These are phyloP conservation scores for Amauroascus verrucosus DNA, from an alignment of 2,329 filamentous ascomycete genomes.

Conservation along the genomic window DNA sequence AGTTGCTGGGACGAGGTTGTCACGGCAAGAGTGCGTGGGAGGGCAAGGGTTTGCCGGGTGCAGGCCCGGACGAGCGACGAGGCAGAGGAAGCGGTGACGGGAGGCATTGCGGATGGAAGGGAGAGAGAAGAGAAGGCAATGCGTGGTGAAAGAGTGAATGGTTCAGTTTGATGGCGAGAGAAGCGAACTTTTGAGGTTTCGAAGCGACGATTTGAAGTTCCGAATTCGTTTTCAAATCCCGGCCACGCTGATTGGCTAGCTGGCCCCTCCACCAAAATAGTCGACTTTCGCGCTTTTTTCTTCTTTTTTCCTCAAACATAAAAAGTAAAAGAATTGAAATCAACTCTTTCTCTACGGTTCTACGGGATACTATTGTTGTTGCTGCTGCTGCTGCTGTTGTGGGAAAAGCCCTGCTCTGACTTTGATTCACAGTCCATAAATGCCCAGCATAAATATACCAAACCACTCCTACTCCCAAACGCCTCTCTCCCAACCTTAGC, in stretches of 20 bases:
- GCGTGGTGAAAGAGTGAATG: conserved; percentile 7
- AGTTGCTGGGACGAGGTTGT: conserved; percentile 33
- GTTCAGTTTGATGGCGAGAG: conserved; percentile 11
- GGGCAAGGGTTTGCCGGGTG: conserved; percentile 39
- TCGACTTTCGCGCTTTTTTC: neutral
- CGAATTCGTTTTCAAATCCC: conserved; percentile 35
- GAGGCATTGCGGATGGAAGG: conserved; percentile 46
- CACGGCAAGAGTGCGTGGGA: conserved; percentile 31
- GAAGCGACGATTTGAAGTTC: conserved; percentile 22
- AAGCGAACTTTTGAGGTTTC: conserved; percentile 5
- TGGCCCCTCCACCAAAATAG: neutral
- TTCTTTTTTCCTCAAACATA: too few species aligned
- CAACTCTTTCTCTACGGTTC: neutral
- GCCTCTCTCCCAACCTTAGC: neutral
- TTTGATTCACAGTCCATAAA: too few species aligned
- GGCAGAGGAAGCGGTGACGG: conserved; percentile 58
- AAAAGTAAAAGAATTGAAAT: too few species aligned
- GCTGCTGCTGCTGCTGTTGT: too few species aligned
- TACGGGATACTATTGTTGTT: neutral
- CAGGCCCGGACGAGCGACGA: conserved; percentile 52
- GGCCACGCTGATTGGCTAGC: conserved; percentile 31
- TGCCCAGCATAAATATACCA: too few species aligned
- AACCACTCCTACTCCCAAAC: neutral
- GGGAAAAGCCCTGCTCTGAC: too few species aligned
- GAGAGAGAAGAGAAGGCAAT: conserved; percentile 21